A percentile compares a stretch with the other conserved stretches of the same genome.
These are phyloP conservation scores for Crithidia fasciculata DNA, from an alignment of 208 protist species.

Conservation along the genomic window DNA sequence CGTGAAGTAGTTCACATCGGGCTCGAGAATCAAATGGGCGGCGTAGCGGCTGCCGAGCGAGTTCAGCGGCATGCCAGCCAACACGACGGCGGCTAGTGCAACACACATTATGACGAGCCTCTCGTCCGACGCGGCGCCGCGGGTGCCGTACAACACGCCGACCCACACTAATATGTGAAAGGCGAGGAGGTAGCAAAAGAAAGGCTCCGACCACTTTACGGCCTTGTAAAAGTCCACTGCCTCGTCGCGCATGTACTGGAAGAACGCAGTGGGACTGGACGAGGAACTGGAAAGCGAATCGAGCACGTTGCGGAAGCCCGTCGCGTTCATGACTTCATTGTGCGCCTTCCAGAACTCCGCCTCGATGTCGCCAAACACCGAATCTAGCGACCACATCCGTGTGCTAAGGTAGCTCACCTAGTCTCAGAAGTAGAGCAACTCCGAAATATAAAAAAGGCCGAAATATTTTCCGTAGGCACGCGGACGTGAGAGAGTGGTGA, in stretches of 20 bases:
- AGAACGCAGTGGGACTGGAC: neutral
- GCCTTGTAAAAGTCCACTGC: constrained; percentile 41
- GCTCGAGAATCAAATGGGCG: constrained; percentile 43
- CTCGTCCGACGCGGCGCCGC: constrained; percentile 40
- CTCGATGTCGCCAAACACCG: constrained; percentile 16
- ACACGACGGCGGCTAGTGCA: constrained; percentile 41
- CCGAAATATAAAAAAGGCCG: neutral
- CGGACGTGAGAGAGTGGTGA: no score
- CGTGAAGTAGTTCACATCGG: constrained; percentile 79
- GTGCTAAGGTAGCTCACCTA: neutral
- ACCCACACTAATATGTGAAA: constrained; percentile 59
- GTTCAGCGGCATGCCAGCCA: constrained; percentile 45
- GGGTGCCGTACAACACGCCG: constrained; percentile 27
- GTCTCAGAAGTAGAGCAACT: no score
- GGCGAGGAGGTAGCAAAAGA: constrained; percentile 62
- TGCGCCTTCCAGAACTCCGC: constrained; percentile 36
- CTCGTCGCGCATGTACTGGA: constrained; percentile 7
- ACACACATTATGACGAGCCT: constrained; percentile 46
- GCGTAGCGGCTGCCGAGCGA: constrained; percentile 36
- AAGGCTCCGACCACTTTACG: constrained; percentile 79
- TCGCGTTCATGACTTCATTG: constrained; percentile 32
- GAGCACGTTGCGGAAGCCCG: constrained; percentile 7
- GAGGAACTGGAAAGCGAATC: neutral
- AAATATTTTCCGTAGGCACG: neutral
- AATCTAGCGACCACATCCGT: neutral